Evolutionary conservation across 345 rosid species (phyloP), one percentile per base, ranked within the genome.

Genomic region (Gossypium herbaceum): DNA sequence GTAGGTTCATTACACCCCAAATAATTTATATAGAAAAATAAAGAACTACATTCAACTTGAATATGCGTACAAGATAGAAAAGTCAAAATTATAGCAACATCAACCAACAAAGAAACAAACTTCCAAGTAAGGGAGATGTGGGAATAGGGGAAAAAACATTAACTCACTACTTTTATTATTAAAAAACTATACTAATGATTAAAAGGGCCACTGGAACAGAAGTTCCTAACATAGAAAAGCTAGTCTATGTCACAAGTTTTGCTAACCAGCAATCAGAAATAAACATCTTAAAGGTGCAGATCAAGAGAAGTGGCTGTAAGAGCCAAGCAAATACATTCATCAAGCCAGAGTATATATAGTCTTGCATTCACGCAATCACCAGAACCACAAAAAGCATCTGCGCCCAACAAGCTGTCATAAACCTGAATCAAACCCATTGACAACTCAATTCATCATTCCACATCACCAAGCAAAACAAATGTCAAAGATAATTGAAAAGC

Each of bases 321-420:
- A 84, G 90, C 86, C 89, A 83, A 86, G 87, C 83, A 55, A 83
- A 88, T 79, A 85, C 91, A 90, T 81, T 90, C 91, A 92, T 90
- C 91, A 88, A 86, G 83, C 86, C 89, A 88, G 90, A 86, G 86
- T 74, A 74, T 82, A 83, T 71, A 83, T 79, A 80, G 77, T 86
- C 91, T 84, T 84, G 95, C 94, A 90, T 80, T 87, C 92, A 90
- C 72, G 86, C 78, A 79, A 86, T 88, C 97, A 92, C 94, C 91
- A 90, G 89, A 87, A 90, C 87, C 95, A 92, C 86, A 85, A 87
- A 83, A 90, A 89, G 89, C 95, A 92, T 89, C 97, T 86, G 87
- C 95, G 80, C 80, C 88, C 89, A 90, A 90, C 81, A 90, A 81
- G 92, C 90, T 89, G 89, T 90, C 89, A 90, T 63, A 88, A 85